These are phyloP conservation scores for Zoysia japonica DNA, from an alignment of 176 grass and related monocot genomes.

Conservation along the genomic window DNA sequence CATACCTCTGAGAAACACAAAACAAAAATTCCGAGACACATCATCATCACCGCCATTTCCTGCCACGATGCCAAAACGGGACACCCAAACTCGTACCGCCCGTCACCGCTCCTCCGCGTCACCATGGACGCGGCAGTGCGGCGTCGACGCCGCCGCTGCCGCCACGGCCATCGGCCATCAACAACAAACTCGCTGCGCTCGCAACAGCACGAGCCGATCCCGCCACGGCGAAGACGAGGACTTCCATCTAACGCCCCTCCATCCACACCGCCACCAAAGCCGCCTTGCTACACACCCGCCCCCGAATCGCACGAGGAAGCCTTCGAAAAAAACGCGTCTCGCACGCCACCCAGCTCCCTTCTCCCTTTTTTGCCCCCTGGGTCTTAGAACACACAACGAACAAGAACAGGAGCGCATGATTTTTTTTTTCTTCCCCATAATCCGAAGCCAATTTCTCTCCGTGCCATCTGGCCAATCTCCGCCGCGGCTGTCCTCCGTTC, in stretches of 20 bases:
- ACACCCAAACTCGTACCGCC: slow-evolving; percentile 33
- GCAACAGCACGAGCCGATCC: slow-evolving; percentile 24
- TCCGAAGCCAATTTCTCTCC: slow-evolving; percentile 21
- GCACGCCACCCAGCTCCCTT: not conserved
- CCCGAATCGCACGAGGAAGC: slow-evolving; percentile 43
- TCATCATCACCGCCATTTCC: not conserved
- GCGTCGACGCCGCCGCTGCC: not conserved
- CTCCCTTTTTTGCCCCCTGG: not conserved
- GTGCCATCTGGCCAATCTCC: slow-evolving; percentile 30
- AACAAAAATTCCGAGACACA: not conserved
- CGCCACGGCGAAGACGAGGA: slow-evolving; percentile 43
- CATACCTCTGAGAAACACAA: not conserved
- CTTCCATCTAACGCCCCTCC: slow-evolving; percentile 4
- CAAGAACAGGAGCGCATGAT: not conserved
- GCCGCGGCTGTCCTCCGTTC: slow-evolving; percentile 17
- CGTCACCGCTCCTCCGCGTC: slow-evolving; percentile 22
- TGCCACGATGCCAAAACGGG: slow-evolving; percentile 42
- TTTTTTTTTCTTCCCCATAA: not conserved
- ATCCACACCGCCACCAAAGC: slow-evolving; percentile 10
- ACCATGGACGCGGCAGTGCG: slow-evolving; percentile 32
- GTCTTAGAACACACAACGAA: slow-evolving; percentile 38
- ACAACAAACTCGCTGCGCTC: not conserved
- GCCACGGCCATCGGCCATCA: slow-evolving; percentile 36
- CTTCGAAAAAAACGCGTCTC: slow-evolving; percentile 10
- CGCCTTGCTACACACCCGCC: not conserved